Evolutionary conservation across 495 filamentous ascomycete genomes (phyloP), one percentile per base, ranked within the genome.

Genomic region (Aspergillus ellipticus): DNA sequence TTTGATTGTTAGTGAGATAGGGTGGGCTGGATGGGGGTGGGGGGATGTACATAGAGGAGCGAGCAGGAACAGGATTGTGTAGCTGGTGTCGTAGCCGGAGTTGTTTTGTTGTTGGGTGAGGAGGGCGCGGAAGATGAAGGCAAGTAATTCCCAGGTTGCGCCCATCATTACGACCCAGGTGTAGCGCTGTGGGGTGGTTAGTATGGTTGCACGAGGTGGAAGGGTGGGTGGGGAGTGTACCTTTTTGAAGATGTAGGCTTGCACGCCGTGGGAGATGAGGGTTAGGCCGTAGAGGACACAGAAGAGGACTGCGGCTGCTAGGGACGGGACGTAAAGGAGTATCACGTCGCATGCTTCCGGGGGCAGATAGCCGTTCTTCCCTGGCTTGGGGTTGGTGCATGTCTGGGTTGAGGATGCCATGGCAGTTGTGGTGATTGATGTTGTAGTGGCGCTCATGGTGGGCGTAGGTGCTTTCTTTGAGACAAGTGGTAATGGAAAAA

Each of bases 91-190:
- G 45, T 62, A 31, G 51, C 46, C 24, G 0, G 39, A 50, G 9
- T 49, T 58, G 11, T 59, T 54, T 53, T 72, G 69, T n/a, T 68
- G 50, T 0, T 29, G 48, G 0, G 66, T 55, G 42, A 60, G 65
- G 13, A 72, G 56, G 5, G 56, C 56, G 16, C 67, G 66, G 41
- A 75, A 66, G 17, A 76, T 52, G 52, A 78, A 81, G 21, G 73
- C 71, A 17, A 67, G 47, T 0, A 69, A 55, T 57, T 84, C 78
- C 79, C 71, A 80, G 29, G 63, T 31, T n/a, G 69, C 64, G 5
- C 66, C 73, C 75, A 80, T 77, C 39, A 70, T 76, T 22, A 84
- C 67, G 22, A 84, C 78, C 80, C 81, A 85, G 37, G 70, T 73
- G 60, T 82, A 82, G 31, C 60, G 58, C 75, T 81, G 43, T 4